phyloP scores from a whole-genome alignment of 495 filamentous ascomycete genomes.

The Neurospora sp. region DNA sequence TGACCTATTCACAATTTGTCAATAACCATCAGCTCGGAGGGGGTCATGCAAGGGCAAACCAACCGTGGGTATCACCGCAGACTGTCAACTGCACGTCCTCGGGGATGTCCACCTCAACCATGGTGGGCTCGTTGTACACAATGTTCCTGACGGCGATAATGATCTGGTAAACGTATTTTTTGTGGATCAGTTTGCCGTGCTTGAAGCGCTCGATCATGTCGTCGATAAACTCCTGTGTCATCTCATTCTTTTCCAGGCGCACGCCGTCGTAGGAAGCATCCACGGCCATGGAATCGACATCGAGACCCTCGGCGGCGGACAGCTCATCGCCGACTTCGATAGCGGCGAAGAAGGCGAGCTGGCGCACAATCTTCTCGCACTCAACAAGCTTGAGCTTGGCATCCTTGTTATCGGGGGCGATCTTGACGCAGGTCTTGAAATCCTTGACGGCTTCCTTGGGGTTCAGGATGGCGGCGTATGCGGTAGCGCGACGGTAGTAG shows the following conservation, averaged over 20 bases:
- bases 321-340: constrained; percentile 90
- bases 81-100: constrained; percentile 75
- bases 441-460: constrained; percentile 82
- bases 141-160: constrained; percentile 80
- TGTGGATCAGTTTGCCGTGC: constrained; percentile 85
- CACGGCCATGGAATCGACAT: constrained; percentile 74
- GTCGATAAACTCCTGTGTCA: constrained; percentile 93
- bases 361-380: constrained; percentile 85
- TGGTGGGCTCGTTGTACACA: constrained; percentile 85
- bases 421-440: constrained; percentile 83
- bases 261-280: constrained; percentile 81
- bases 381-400: constrained; percentile 83
- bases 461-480: constrained; percentile 79
- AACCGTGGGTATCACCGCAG: constrained; percentile 95
- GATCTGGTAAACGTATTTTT: constrained; percentile 97
- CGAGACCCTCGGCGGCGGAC: constrained; percentile 81
- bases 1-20: constrained; percentile 50
- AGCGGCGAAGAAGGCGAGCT: constrained; percentile 82
- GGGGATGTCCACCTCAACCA: constrained; percentile 86
- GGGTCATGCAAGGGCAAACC: constrained; percentile 13
- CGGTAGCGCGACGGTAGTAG: constrained; percentile 88
- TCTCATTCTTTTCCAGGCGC: constrained; percentile 56
- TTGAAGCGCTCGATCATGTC: constrained; percentile 97
- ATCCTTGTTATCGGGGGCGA: constrained; percentile 78
- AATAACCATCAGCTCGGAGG: constrained; percentile 2